Evolutionary conservation across 106 monocot genomes (phyloP).

Genomic region (Vanilla planifolia): DNA sequence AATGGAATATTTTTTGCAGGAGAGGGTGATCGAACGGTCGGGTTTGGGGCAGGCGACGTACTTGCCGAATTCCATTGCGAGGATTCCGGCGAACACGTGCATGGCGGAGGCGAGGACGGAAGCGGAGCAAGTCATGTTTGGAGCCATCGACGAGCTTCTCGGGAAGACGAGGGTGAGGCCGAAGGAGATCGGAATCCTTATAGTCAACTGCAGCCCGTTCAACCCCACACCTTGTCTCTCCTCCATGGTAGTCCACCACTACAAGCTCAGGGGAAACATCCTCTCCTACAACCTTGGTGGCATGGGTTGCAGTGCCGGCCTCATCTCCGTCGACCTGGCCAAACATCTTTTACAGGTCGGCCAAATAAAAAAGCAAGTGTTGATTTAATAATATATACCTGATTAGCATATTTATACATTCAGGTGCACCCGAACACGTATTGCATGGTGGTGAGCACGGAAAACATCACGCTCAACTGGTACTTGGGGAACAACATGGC

Average conservation of each 20-base stretch:
- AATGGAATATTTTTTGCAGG: too few species aligned
- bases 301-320: constrained; percentile 39
- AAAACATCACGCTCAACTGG: constrained; percentile 24
- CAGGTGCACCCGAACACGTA: constrained; percentile 18
- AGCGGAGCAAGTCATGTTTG: constrained; percentile 15
- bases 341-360: constrained; percentile 14
- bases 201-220: constrained; percentile 20
- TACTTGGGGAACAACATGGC: constrained; percentile 21
- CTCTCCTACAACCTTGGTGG: constrained; percentile 24
- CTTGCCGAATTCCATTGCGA: constrained; percentile 10
- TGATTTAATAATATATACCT: too few species aligned
- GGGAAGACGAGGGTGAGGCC: constrained; percentile 13
- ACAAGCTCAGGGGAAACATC: constrained; percentile 15
- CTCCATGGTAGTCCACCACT: constrained; percentile 21
- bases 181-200: constrained; percentile 22
- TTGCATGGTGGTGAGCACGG: constrained; percentile 17
- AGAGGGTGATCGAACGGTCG: constrained; percentile 16
- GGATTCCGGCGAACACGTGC: constrained; percentile 19
- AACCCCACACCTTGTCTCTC: constrained; percentile 21
- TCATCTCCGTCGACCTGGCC: constrained; percentile 25
- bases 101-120: constrained; percentile 23
- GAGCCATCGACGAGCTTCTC: constrained; percentile 17
- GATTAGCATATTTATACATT: background rate
- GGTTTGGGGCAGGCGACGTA: constrained; percentile 13
- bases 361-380: too few species aligned